phyloP scores from a whole-genome alignment of 192 early-diverging fungal genomes.

The Rhizophagus sp. region DNA sequence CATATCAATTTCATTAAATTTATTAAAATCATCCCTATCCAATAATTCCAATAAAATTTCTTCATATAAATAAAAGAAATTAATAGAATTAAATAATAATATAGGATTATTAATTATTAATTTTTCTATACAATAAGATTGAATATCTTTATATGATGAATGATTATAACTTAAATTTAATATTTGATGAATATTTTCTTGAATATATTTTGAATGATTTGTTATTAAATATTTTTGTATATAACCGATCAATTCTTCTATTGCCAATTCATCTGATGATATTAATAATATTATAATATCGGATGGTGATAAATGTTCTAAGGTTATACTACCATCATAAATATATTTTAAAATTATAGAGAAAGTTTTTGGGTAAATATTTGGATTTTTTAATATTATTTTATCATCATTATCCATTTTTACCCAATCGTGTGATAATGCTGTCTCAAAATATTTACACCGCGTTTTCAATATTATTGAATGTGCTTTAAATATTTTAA shows the following conservation, averaged over 20 bases:
- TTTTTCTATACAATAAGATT: slow-evolving; percentile 12
- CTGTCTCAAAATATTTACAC: neutral
- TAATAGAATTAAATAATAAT: slow-evolving; percentile 2
- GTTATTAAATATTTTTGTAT: slow-evolving; percentile 8
- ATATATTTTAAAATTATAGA: slow-evolving; percentile 12
- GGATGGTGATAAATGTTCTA: neutral
- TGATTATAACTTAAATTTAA: neutral
- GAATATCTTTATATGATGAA: slow-evolving; percentile 2
- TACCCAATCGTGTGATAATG: slow-evolving; percentile 18
- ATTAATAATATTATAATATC: slow-evolving; percentile 18
- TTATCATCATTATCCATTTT: neutral
- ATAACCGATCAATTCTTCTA: neutral
- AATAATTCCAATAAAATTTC: slow-evolving; percentile 2
- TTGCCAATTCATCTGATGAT: slow-evolving; percentile 13
- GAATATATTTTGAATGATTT: neutral
- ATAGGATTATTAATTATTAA: neutral
- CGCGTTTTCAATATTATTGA: slow-evolving; percentile 16
- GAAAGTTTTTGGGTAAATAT: neutral
- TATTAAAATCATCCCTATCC: slow-evolving; percentile 16
- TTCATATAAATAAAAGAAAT: slow-evolving; percentile 12
- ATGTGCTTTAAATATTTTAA: slow-evolving; percentile 22
- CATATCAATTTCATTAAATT: slow-evolving; percentile 6
- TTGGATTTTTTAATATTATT: slow-evolving; percentile 12
- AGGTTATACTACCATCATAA: slow-evolving; percentile 5
- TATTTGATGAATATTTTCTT: slow-evolving; percentile 8